Base-by-base conservation (phyloP, 805 yeast species). In the Schizosaccharomyces japonicus region DNA sequence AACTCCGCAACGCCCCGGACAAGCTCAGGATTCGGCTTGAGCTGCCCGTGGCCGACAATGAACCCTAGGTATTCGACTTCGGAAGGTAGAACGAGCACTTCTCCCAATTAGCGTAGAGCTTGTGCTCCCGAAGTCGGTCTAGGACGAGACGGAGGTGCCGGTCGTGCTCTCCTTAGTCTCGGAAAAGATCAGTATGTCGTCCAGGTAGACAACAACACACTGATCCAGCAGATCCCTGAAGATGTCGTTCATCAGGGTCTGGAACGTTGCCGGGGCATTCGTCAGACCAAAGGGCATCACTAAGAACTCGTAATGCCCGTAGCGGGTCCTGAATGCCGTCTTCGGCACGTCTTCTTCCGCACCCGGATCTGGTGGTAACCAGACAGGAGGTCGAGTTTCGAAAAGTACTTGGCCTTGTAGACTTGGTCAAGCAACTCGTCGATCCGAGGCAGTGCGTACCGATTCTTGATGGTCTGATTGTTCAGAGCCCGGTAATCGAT, bases 281-380 rank as follows among this genome's bases (percentile, higher is more conserved):
- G 51, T 32, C 39, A 55, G 47, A 1, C 60, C 62, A 47, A 58
- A 57, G 0, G 59, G 61, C 58, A 58, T 55, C 5, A 55, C 60
- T 1, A 27, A 44, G 49, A 52, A 58, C 39, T 58, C 54, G 45
- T 47, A 56, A 4, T 50, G 49, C 8, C 59, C 62, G 6, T 17
- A 5, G 2, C 28, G 49, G 0, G 58, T 52, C 5, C 23, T 27
- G 33, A n/a, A n/a, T n/a, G n/a, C n/a, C n/a, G n/a, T n/a, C n/a
- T n/a, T n/a, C n/a, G n/a, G n/a, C n/a, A n/a, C n/a, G n/a, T n/a
- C n/a, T n/a, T n/a, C n/a, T n/a, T n/a, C n/a, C n/a, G n/a, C n/a
- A n/a, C n/a, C n/a, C n/a, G n/a, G n/a, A n/a, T n/a, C n/a, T n/a
- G n/a, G n/a, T n/a, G n/a, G n/a, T n/a, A n/a, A n/a, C n/a, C n/a